Evolutionary conservation across 1,139 yeast genomes (phyloP).

Genomic region (Geotrichum macrosporum): DNA sequence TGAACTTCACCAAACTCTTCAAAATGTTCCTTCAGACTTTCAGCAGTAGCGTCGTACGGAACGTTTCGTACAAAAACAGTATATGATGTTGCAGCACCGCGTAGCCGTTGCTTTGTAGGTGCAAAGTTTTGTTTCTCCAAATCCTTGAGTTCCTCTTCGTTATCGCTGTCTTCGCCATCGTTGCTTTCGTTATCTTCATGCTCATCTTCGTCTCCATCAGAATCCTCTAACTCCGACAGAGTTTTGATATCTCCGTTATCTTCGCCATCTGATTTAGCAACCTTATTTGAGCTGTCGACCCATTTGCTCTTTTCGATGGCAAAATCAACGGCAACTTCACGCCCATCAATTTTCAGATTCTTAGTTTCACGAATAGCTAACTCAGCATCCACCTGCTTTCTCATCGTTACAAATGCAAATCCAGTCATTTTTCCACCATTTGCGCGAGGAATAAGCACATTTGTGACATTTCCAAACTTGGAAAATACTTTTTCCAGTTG

Average conservation of each 20-base stretch:
- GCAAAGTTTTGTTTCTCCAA: conserved; percentile 32
- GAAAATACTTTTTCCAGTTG: conserved; percentile 65
- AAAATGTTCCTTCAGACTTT: conserved; percentile 72
- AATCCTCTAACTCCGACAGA: conserved; percentile 35
- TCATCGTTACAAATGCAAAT: conserved; percentile 92
- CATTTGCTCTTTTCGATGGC: conserved; percentile 86
- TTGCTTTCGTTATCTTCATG: conserved; percentile 32
- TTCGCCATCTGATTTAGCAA: conserved; percentile 40
- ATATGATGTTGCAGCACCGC: conserved; percentile 27
- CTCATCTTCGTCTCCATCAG: conserved; percentile 32
- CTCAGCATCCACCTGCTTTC: conserved; percentile 70
- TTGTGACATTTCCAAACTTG: conserved; percentile 81
- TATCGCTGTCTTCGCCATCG: conserved; percentile 30
- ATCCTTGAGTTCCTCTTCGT: conserved; percentile 31
- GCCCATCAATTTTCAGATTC: conserved; percentile 79
- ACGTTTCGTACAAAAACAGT: conserved; percentile 80
- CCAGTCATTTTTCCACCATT: conserved; percentile 89
- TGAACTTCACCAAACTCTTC: conserved; percentile 78
- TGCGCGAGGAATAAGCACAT: conserved; percentile 85
- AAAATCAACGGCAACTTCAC: conserved; percentile 91
- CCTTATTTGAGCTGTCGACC: conserved; percentile 47
- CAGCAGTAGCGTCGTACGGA: conserved; percentile 90
- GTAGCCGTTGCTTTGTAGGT: conserved; percentile 6
- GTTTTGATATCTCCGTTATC: conserved; percentile 40
- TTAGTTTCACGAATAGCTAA: conserved; percentile 68